Conservation (phyloP, 1,284 basidiomycete species). For the Malassezia japonica region DNA sequence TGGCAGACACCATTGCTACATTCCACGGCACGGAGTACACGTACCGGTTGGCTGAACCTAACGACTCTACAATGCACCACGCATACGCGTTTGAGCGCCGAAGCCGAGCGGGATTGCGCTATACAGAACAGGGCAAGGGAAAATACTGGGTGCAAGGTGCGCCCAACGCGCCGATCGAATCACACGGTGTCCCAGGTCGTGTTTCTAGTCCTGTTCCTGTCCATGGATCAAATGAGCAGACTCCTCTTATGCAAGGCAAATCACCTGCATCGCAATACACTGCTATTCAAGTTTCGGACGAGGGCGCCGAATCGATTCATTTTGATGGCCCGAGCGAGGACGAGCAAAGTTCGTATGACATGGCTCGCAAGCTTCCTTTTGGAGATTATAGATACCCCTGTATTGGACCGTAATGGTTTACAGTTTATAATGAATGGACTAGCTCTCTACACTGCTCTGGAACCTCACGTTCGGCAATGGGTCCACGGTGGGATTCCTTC, state of each 20-base stretch:
- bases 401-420: not conserved
- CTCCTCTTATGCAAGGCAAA: no score
- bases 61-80: slow-evolving; percentile 75
- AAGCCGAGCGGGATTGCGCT: slow-evolving; percentile 61
- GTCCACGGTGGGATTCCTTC: no score
- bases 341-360: slow-evolving; percentile 61
- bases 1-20: slow-evolving; percentile 74
- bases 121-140: slow-evolving; percentile 69
- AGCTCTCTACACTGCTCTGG: no score
- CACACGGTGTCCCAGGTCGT: no score
- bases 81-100: slow-evolving; percentile 27
- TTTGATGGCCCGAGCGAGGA: slow-evolving; percentile 59
- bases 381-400: slow-evolving; percentile 82
- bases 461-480: no score
- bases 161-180: no score
- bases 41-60: slow-evolving; percentile 89
- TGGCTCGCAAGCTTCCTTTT: slow-evolving; percentile 66
- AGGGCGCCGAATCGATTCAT: no score
- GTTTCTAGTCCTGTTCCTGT: no score
- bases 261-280: no score
- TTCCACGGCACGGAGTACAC: slow-evolving; percentile 80
- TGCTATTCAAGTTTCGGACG: no score
- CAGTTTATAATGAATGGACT: no score
- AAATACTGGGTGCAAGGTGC: slow-evolving; percentile 51
- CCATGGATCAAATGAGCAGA: no score